Evolutionary conservation across 805 yeast species (phyloP), one percentile per base, ranked within the genome.

Genomic region (Saccharomyces mikatae): DNA sequence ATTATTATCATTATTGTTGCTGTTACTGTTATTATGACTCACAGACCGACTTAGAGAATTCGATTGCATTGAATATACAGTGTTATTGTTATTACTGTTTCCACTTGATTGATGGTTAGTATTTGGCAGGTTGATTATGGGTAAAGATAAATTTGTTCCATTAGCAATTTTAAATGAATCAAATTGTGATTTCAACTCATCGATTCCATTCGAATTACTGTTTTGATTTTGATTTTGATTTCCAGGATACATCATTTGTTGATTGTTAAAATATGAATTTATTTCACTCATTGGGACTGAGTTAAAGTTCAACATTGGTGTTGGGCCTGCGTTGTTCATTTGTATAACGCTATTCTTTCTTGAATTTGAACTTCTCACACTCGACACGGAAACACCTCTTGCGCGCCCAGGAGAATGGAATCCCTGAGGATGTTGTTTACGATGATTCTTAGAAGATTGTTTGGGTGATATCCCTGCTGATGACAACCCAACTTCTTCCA

Each of bases 401-500:
- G 44, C 44, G 50, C 59, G 61, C 1, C 58, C 62, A 17, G 64
- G 69, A 3, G 70, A 62, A 10, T 58, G 54, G 48, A 65, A 62
- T 10, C 60, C 54, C 24, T 59, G 57, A 5, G 66, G 59, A 48
- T 65, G 68, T 21, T 60, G 61, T 9, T 48, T 41, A 28, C 57
- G 60, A n/a, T 46, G 48, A 14, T 22, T 26, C 8, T 46, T 46
- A 10, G 44, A 36, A 22, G 28, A 26, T 28, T 46, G 26, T 21
- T 28, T n/a, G 28, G 31, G 51, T 21, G 29, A 47, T 21, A 17
- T 46, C 41, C 47, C 47, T n/a, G 26, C 21, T 22, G 22, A 50
- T 49, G 69, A 71, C 51, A 91, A 73, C 2, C 97, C 97, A 58
- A 90, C 91, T 69, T 92, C 98, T 61, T 92, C 98, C 79, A 91